Conservation (phyloP, 805 yeast genomes). For the Yarrowia sp. region DNA sequence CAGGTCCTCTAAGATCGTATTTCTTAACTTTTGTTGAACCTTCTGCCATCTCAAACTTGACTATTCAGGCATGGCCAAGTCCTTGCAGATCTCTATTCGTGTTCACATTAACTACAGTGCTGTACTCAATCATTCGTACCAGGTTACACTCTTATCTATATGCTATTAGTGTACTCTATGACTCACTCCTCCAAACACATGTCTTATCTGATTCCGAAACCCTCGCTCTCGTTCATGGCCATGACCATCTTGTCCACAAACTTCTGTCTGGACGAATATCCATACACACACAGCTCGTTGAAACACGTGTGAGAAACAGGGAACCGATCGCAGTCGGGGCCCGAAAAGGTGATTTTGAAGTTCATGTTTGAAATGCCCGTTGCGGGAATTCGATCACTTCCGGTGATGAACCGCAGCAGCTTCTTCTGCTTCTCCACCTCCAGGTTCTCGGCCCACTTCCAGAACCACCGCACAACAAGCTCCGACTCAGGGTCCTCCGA, state of each 20-base stretch:
- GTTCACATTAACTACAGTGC: no score
- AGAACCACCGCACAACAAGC: slow-evolving; percentile 69
- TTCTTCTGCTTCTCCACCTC: slow-evolving; percentile 53
- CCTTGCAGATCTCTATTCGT: no score
- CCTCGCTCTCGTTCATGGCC: slow-evolving; percentile 79
- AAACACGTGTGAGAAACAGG: slow-evolving; percentile 95
- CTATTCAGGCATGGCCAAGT: no score
- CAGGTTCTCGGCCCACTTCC: slow-evolving; percentile 67
- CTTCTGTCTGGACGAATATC: slow-evolving; percentile 56
- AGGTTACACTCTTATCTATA: slow-evolving; percentile 43
- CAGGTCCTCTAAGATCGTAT: no score
- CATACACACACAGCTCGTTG: slow-evolving; percentile 78
- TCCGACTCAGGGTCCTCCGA: slow-evolving; percentile 42
- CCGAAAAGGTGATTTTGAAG: slow-evolving; percentile 63
- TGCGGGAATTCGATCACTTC: slow-evolving; percentile 89
- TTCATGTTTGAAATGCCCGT: slow-evolving; percentile 78
- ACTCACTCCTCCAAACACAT: slow-evolving; percentile 35
- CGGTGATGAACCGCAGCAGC: slow-evolving; percentile 76
- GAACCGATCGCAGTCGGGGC: slow-evolving; percentile 49
- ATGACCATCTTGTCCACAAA: slow-evolving; percentile 55
- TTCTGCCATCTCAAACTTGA: no score
- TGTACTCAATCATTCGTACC: no score
- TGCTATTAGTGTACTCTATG: slow-evolving; percentile 38
- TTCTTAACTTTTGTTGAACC: no score
- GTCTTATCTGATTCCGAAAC: slow-evolving; percentile 65